phyloP scores from a whole-genome alignment of 2,329 filamentous ascomycete genomes.

The Verticillium longisporum region DNA sequence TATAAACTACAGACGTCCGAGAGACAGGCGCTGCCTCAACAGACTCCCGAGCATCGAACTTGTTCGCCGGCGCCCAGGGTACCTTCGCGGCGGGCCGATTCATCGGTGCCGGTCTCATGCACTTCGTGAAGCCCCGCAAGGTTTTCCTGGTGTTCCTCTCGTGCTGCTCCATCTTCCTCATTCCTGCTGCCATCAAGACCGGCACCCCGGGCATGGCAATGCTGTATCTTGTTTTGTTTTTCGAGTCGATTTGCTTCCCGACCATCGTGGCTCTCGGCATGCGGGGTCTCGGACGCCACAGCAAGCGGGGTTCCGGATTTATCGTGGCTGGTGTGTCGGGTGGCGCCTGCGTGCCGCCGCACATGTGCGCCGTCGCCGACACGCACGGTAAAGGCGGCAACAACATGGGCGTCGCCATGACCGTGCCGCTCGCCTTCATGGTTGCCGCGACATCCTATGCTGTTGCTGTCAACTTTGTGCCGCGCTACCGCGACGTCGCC shows the following conservation, averaged over 20 bases:
- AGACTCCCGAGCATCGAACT: slow-evolving; percentile 50
- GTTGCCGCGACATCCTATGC: slow-evolving; percentile 50
- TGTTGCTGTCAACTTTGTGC: slow-evolving; percentile 58
- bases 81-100: slow-evolving; percentile 69
- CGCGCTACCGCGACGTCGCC: slow-evolving; percentile 54
- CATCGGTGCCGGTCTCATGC: slow-evolving; percentile 60
- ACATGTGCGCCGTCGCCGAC: slow-evolving; percentile 64
- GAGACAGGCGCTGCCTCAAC: slow-evolving; percentile 49
- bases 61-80: slow-evolving; percentile 69
- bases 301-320: slow-evolving; percentile 41
- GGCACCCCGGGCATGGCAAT: slow-evolving; percentile 48
- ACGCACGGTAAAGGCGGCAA: slow-evolving; percentile 36
- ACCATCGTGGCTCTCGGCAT: slow-evolving; percentile 64
- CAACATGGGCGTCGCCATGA: slow-evolving; percentile 48
- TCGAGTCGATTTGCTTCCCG: slow-evolving; percentile 75
- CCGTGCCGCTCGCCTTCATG: slow-evolving; percentile 58
- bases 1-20: slow-evolving; percentile 31
- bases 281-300: slow-evolving; percentile 48
- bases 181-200: slow-evolving; percentile 37
- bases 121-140: slow-evolving; percentile 51
- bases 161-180: slow-evolving; percentile 56
- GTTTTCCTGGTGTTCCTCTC: slow-evolving; percentile 63
- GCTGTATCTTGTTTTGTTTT: slow-evolving; percentile 67
- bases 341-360: slow-evolving; percentile 66
- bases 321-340: slow-evolving; percentile 48